Evolutionary conservation across 1,284 basidiomycete genomes (phyloP).

Genomic region (Tetrapyrgos nigripes): DNA sequence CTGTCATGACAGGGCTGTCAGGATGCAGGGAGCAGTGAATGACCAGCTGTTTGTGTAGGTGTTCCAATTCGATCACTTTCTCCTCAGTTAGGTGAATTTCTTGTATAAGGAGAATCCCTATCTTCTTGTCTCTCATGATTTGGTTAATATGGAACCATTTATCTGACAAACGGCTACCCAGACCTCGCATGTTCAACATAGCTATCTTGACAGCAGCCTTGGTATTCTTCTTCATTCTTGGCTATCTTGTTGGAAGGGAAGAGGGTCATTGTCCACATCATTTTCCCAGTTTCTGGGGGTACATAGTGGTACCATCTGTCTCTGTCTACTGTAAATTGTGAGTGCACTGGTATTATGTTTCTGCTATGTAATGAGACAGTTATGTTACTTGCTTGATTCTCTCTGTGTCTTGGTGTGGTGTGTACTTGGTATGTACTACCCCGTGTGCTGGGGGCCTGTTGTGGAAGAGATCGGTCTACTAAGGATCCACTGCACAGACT

Average conservation of each 20-base stretch:
- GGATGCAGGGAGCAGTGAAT: conserved; percentile 12
- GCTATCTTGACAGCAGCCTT: neutral
- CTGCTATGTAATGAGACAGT: too few species aligned
- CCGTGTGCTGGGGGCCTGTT: neutral
- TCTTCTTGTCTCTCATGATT: conserved; percentile 12
- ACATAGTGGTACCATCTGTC: neutral
- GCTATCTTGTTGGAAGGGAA: neutral
- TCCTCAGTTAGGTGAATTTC: conserved; percentile 14
- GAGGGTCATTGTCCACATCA: neutral
- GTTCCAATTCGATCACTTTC: conserved; percentile 11
- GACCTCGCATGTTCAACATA: neutral
- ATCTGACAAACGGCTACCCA: neutral
- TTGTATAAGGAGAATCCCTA: conserved; percentile 5
- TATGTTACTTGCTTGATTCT: too few species aligned
- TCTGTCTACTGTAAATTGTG: too few species aligned
- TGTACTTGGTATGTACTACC: too few species aligned
- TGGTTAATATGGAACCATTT: neutral
- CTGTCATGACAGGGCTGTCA: conserved; percentile 9
- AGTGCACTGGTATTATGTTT: too few species aligned
- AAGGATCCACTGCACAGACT: neutral
- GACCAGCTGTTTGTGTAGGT: conserved; percentile 6
- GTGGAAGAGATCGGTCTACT: neutral
- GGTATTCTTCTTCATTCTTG: neutral
- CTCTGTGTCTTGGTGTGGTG: too few species aligned
- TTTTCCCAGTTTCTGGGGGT: neutral